Conservation (phyloP, 73 alveolate genomes). For the Effrenium voratum region DNA sequence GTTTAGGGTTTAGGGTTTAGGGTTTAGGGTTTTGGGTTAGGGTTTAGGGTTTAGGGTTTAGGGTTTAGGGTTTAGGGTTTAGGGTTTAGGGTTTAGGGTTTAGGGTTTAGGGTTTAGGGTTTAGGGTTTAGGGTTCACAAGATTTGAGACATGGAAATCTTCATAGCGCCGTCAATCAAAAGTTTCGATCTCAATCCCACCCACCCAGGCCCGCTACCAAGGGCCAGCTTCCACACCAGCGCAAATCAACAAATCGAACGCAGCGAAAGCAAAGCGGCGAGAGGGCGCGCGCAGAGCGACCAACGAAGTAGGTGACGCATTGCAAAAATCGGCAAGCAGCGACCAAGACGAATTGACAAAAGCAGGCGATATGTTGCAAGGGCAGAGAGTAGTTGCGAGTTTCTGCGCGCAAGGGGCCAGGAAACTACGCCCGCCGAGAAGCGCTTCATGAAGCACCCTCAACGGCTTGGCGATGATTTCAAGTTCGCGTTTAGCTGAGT, state of each 20-base stretch:
- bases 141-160: neutral
- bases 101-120: neutral
- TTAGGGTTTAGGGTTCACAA: neutral
- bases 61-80: neutral
- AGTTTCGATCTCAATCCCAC: neutral
- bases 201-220: neutral
- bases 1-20: no score
- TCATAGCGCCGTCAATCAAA: neutral
- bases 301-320: no score
- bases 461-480: no score
- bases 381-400: no score
- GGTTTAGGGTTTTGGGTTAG: neutral
- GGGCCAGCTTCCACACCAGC: neutral
- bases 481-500: no score
- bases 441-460: no score
- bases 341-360: no score
- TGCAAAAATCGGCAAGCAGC: no score
- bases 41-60: neutral
- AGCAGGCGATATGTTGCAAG: no score
- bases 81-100: neutral
- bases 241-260: neutral
- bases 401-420: no score
- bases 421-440: no score
- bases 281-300: no score
- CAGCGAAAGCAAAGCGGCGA: neutral